Conservation (phyloP, 495 filamentous ascomycete genomes). For the Penicillium angulare region DNA sequence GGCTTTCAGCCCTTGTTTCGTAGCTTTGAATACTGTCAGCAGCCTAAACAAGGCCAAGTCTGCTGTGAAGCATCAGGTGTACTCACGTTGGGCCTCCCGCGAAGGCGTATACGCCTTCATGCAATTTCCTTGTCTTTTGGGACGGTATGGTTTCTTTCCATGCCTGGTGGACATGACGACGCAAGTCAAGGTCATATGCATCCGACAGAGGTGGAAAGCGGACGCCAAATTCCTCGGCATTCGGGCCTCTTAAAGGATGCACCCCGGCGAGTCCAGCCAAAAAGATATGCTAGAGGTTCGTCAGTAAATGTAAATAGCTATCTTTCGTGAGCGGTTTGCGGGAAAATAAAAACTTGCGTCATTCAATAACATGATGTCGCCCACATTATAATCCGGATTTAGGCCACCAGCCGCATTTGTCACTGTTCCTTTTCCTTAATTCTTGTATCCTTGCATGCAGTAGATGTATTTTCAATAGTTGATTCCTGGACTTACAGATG, state of each 20-base stretch:
- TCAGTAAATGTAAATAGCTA: slow-evolving; percentile 24
- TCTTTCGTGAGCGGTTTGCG: not conserved
- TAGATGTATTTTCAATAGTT: not conserved
- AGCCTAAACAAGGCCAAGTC: too few relatives aligned
- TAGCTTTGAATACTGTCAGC: too few relatives aligned
- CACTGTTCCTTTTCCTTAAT: slow-evolving; percentile 37
- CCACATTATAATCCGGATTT: slow-evolving; percentile 65
- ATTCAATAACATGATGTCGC: slow-evolving; percentile 70
- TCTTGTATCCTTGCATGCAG: not conserved
- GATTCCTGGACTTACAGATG: slow-evolving; percentile 55
- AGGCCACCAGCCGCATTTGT: slow-evolving; percentile 78
- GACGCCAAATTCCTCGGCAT: slow-evolving; percentile 64
- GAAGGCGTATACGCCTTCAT: slow-evolving; percentile 76
- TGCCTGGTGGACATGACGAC: slow-evolving; percentile 57
- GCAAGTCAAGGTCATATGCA: slow-evolving; percentile 70
- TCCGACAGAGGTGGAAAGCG: slow-evolving; percentile 74
- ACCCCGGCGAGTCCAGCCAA: slow-evolving; percentile 66
- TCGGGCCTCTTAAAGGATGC: slow-evolving; percentile 71
- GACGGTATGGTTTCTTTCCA: slow-evolving; percentile 53
- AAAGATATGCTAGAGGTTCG: slow-evolving; percentile 60
- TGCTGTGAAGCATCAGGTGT: not conserved
- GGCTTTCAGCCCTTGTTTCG: slow-evolving; percentile 75
- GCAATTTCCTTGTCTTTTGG: slow-evolving; percentile 49
- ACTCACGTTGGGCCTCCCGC: slow-evolving; percentile 66
- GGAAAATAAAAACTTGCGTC: slow-evolving; percentile 50